Evolutionary conservation across 1,284 basidiomycete species (phyloP), one percentile per base, ranked within the genome.

Genomic region (Xerocomus subilludens): DNA sequence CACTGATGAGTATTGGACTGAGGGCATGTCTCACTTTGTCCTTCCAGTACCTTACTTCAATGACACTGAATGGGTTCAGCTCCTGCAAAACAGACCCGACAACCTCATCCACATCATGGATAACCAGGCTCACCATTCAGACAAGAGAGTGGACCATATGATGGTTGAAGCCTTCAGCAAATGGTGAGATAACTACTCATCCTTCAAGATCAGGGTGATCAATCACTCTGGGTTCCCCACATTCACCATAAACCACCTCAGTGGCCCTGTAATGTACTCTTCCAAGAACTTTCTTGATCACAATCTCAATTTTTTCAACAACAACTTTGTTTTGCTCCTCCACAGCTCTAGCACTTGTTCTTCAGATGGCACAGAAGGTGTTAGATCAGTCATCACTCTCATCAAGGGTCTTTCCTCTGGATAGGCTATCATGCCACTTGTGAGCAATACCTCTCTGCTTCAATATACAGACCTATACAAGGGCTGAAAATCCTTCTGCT

Each of bases 81-180:
- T 99, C 63, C 86, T 99, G 58, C 93, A 96, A 80, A 94, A 96
- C 82, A 89, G 90, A 77, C 97, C 96, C 5, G 96, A 96, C 25
- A 98, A 98, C 9, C 88, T 99, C 45, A 92, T 98, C 68, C 96
- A 98, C 82, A 99, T 99, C 84, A 96, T 99, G 92, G 97, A 99
- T 82, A 97, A 99, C 82, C 96, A 98, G 84, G 94, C 96, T 20
- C 90, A 93, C 27, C 89, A 94, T 56, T 90, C 91, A 76, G 92
- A 94, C 49, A 97, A 96, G 86, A 98, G 97, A 91, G 96, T 93
- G 14, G 96, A 98, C 80, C 90, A 93, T 72, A 96, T 94, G 9
- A 98, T 99, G 96, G 91, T 98, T 27, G 96, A 98, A 78, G 95
- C 97, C 0, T 96, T 99, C 82, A 88, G 90, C 69, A 98, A 98